phyloP scores from a whole-genome alignment of 2,329 filamentous ascomycete genomes.

The Ascocoryne sarcoides region DNA sequence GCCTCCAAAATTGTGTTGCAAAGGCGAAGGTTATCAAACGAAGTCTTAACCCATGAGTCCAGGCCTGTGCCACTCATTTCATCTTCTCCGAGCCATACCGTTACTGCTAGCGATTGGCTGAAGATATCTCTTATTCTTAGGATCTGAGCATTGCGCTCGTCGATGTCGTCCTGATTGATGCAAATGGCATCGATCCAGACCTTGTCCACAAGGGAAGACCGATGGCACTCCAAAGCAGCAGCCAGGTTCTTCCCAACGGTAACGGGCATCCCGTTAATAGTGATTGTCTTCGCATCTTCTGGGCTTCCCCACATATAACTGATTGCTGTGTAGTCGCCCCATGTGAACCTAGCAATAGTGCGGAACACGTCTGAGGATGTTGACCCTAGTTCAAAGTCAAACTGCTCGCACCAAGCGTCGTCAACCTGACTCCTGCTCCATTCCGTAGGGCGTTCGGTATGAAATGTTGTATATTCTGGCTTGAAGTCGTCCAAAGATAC shows the following conservation, averaged over 20 bases:
- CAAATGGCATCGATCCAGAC: conserved; percentile 4
- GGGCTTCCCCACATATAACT: background rate
- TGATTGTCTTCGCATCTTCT: background rate
- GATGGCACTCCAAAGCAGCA: background rate
- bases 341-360: conserved; percentile 14
- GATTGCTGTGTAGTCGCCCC: background rate
- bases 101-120: conserved; percentile 7
- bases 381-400: conserved; percentile 13
- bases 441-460: conserved; percentile 11
- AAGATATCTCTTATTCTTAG: conserved; percentile 11
- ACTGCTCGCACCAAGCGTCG: conserved; percentile 11
- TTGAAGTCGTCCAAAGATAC: no score
- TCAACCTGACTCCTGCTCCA: conserved; percentile 10
- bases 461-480: conserved; percentile 16
- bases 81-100: conserved; percentile 12
- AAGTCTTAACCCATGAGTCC: conserved; percentile 10
- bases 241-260: background rate
- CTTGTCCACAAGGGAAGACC: no score
- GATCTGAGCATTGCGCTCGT: conserved; percentile 10
- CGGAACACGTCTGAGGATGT: conserved; percentile 11
- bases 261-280: background rate
- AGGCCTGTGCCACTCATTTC: conserved; percentile 8
- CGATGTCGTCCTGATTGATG: conserved; percentile 11
- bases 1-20: conserved; percentile 11
- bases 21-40: conserved; percentile 11